Evolutionary conservation across 495 filamentous ascomycete genomes (phyloP), one percentile per base, ranked within the genome.

Genomic region (Trichoderma virens): DNA sequence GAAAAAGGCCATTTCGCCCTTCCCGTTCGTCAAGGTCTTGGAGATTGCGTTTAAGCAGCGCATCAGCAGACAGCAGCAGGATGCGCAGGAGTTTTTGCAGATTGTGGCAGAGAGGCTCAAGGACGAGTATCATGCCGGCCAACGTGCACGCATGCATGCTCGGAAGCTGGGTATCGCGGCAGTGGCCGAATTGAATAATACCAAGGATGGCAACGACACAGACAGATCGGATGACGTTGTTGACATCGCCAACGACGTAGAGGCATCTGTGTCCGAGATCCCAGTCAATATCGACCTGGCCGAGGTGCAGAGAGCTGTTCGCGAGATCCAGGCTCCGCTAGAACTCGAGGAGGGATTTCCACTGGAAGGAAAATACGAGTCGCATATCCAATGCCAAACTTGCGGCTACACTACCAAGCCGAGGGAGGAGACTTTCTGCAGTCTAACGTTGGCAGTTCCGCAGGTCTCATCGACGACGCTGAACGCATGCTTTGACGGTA

Each of bases 71-170:
- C 88, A 91, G 65, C 95, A 99, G 72, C 95, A 99, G 74, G 94
- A 99, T 77, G 94, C 94, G n/a, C 94, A 99, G 71, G 94, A 99
- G 72, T 95, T 99, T 65, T 70, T 99, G 62, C 94, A 99, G 74
- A 85, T 98, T 59, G 88, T 99, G 23, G 87, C 91, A 5, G 95
- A 99, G 75, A 83, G 93, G 54, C 80, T 99, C 38, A 90, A 88
- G 54, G 93, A 98, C 69, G 94, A 99, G 74, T 93, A 97, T 69
- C 88, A 96, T 72, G 91, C 91, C 13, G 92, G 91, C 38, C 80
- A 81, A 39, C 82, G 87, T 67, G 92, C 90, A 14, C 79, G 92
- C 62, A 76, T 78, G 67, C 70, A 77, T 34, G 77, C 79, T 35
- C 69, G 66, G 27, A 72, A 67, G 51, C 64, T 60, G 4, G 43